These are phyloP conservation scores for Globisporangium perplexum DNA, from an alignment of 352 stramenopile species.

Conservation along the genomic window DNA sequence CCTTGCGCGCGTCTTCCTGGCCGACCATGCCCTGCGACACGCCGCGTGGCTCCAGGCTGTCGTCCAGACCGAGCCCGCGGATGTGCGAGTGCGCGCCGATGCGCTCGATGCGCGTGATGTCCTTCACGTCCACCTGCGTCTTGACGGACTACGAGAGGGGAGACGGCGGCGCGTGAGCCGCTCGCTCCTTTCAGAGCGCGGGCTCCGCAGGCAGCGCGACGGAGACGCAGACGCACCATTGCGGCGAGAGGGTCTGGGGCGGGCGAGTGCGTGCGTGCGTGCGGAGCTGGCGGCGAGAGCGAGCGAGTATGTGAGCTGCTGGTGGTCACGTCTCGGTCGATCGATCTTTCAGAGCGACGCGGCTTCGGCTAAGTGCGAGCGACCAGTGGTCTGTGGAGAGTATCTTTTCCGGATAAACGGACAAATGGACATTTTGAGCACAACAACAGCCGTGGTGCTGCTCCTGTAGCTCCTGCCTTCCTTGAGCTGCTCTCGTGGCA, in stretches of 20 bases:
- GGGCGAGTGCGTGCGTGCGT: background rate
- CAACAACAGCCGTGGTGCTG: no score
- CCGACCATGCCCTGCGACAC: conserved; percentile 97
- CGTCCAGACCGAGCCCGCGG: conserved; percentile 96
- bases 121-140: conserved; percentile 90
- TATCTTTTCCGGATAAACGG: no score
- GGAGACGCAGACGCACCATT: background rate
- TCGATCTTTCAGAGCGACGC: background rate
- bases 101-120: conserved; percentile 97
- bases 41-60: conserved; percentile 92
- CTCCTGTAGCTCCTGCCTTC: no score
- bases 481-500: background rate
- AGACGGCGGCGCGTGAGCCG: background rate
- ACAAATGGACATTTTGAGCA: no score
- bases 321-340: background rate
- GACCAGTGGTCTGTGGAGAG: background rate
- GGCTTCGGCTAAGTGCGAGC: background rate
- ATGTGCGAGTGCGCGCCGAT: conserved; percentile 99
- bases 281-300: background rate
- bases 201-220: background rate
- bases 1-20: conserved; percentile 91
- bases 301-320: background rate
- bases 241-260: background rate
- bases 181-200: no score
- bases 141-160: conserved; percentile 45